A percentile compares a stretch with the other conserved stretches of the same genome.
phyloP scores from a whole-genome alignment of 148 eudicot genomes.

The Nyssa sinensis region DNA sequence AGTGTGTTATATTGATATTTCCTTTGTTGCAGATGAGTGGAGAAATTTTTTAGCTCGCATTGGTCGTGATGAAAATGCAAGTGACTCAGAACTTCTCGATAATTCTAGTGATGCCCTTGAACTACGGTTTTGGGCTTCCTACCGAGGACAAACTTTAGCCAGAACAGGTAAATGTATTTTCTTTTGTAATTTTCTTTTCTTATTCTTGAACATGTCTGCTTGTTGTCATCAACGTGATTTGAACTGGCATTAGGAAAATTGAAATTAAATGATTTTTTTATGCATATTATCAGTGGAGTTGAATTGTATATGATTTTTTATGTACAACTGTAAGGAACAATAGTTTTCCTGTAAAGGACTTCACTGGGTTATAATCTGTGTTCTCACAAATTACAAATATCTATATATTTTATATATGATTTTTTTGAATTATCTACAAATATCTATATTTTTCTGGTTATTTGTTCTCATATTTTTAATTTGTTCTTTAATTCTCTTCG shows the following conservation, averaged over 20 bases:
- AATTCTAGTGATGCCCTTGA: conserved; percentile 75
- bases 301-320: background rate
- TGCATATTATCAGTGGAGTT: background rate
- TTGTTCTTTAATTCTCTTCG: background rate
- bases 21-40: conserved; percentile 77
- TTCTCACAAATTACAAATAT: no score
- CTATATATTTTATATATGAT: no score
- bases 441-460: no score
- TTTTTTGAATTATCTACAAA: no score
- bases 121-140: conserved; percentile 97
- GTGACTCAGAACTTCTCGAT: conserved; percentile 72
- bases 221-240: background rate
- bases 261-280: no score
- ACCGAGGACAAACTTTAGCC: conserved; percentile 93
- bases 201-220: no score
- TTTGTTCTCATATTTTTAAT: no score
- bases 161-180: conserved; percentile 63
- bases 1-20: background rate
- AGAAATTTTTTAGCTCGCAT: conserved; percentile 90
- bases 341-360: background rate
- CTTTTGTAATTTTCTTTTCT: background rate
- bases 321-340: background rate
- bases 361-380: no score
- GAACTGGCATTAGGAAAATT: background rate
- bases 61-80: conserved; percentile 82